Base-by-base conservation (phyloP, 306 rosid species). In the Benincasa hispida region DNA sequence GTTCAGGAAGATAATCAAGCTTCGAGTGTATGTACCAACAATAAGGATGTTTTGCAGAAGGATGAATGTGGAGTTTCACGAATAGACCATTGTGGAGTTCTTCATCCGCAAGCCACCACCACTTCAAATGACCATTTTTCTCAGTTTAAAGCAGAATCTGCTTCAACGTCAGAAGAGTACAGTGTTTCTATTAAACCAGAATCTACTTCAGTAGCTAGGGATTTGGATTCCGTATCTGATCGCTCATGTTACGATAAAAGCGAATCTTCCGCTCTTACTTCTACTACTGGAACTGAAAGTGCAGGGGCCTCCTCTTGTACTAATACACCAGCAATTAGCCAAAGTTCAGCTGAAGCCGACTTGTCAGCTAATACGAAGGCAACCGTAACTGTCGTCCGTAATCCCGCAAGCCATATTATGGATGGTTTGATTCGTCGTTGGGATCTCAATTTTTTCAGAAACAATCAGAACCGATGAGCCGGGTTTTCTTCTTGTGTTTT, bases 321-420 rank as follows among this genome's bases (percentile, higher is more conserved):
- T 75, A 85, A 82, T 66, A 65, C 81, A 59, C 62, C 88, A 37
- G 82, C 77, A 78, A 84, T 85, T 80, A 17, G 66, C 78, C 87
- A 86, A 80, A 76, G 76, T 79, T 74, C 89, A 62, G 79, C 89
- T 11, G 98, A 90, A 68, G 75, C 88, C 13, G 98, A 95, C 82
- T 79, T 95, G 84, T 95, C 99, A 39, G 89, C 92, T 48, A 83
- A 84, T n/a, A 95, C 98, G 5, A 95, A 84, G 80, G 98, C 97
- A 30, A 87, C 97, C 1, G 65, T 95, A 70, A 90, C 93, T 27
- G 96, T 90, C 47, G 85, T 84, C 28, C 88, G 84, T 66, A 90
- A 81, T 82, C 98, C 97, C 8, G 34, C 91, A 51, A 35, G 88
- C 82, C 88, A 90, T 86, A 82, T 89, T 81, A 84, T 88, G 87